These are phyloP conservation scores for Aurinia saxatilis DNA, from an alignment of 345 rosid species.

Conservation along the genomic window DNA sequence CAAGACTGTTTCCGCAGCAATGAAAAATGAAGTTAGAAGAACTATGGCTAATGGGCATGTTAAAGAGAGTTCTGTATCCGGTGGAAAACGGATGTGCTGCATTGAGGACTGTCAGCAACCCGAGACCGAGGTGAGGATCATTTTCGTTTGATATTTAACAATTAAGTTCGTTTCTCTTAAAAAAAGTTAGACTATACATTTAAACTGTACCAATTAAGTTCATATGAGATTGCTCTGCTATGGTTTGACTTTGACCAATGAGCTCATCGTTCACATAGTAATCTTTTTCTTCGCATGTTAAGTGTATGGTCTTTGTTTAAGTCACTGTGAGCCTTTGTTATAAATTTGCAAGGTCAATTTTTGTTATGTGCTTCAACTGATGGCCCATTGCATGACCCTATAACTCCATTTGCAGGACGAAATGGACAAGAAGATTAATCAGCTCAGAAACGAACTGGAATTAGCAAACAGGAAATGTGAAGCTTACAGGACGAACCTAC, in stretches of 20 bases:
- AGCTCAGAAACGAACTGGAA: constrained; percentile 37
- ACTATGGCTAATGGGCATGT: constrained; percentile 22
- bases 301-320: background rate
- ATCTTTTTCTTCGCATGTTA: background rate
- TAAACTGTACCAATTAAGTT: too few relatives aligned
- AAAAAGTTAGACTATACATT: background rate
- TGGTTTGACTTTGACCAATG: background rate
- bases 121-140: constrained; percentile 34
- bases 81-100: constrained; percentile 9
- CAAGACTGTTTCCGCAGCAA: constrained; percentile 37
- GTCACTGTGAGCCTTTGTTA: background rate
- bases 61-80: constrained; percentile 15
- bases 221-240: background rate
- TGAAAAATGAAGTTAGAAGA: constrained; percentile 32
- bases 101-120: constrained; percentile 21
- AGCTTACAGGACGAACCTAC: constrained; percentile 44
- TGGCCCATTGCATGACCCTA: constrained; percentile 1
- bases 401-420: constrained; percentile 35
- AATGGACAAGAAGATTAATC: constrained; percentile 37
- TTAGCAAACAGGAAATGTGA: constrained; percentile 38
- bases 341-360: background rate
- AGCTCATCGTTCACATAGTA: background rate
- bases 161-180: background rate
- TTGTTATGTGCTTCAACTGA: background rate
- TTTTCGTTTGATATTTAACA: background rate